phyloP scores from a whole-genome alignment of 1,284 basidiomycete genomes.

The Austroboletus rostrupii region DNA sequence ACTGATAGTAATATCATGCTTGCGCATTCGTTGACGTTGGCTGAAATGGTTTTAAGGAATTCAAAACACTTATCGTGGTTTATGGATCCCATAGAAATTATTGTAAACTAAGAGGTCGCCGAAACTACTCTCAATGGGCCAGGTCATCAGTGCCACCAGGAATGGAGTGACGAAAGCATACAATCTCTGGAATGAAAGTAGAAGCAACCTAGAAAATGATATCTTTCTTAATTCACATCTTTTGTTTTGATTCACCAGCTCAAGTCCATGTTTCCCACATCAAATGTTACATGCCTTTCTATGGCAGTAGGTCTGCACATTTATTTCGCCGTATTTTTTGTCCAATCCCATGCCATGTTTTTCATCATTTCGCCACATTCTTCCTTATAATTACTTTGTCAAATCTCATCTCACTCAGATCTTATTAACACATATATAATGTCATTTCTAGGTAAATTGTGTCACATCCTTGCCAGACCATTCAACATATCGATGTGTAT shows the following conservation, averaged over 20 bases:
- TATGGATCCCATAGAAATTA: constrained; percentile 17
- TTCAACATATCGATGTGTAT: no score
- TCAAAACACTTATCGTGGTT: constrained; percentile 17
- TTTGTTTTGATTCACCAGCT: constrained; percentile 28
- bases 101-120: constrained; percentile 15
- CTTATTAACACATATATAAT: no score
- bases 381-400: no score
- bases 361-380: no score
- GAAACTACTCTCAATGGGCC: constrained; percentile 21
- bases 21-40: constrained; percentile 10
- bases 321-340: no score
- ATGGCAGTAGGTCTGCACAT: no score
- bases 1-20: constrained; percentile 11
- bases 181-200: constrained; percentile 46
- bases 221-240: constrained; percentile 42
- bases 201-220: constrained; percentile 45
- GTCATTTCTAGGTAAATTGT: no score
- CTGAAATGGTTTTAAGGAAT: constrained; percentile 12
- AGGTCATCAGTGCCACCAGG: constrained; percentile 9
- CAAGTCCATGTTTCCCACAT: constrained; percentile 42
- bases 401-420: no score
- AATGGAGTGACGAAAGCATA: constrained; percentile 20
- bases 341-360: no score
- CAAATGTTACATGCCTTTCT: no score
- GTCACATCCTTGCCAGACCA: no score